Evolutionary conservation across 2,329 filamentous ascomycete species (phyloP), one percentile per base, ranked within the genome.

Genomic region (Colletotrichum tabaci): DNA sequence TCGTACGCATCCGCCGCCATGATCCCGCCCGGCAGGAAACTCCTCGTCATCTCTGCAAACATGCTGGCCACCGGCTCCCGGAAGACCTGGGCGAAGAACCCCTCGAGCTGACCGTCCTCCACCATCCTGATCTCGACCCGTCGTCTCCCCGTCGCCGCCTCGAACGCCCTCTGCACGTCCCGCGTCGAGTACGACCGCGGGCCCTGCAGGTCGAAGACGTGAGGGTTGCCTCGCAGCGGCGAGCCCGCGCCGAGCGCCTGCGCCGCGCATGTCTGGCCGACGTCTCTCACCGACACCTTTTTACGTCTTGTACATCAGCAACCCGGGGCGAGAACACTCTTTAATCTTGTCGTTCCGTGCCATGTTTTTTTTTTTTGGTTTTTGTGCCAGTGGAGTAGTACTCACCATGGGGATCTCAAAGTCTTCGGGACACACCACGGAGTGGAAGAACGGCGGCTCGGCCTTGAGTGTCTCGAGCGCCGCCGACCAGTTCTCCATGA

Each of bases 341-440:
- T 35, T 9, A 9, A 35, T 10, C 30, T 35, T 35, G 30, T 9
- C 30, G 30, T 9, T 35, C 30, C 30, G 30, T 35, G 30, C 30
- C 30, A 35, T 35, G 30, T 35, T 35, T 35, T 9, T 35, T 35
- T 30, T 30, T 30, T 30, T 30, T 30, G 3, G 3, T 30, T 30
- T 30, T 4, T 30, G n/a, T n/a, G 26, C 30, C 30, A 35, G 30
- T 35, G 30, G 30, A 35, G 9, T 2, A 35, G 30, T 2, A 66
- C 69, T 21, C 74, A 79, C 80, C 77, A 82, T 76, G 4, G 80
- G 80, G 0, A 82, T 75, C n/a, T 77, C 70, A 16, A 79, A 75
- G n/a, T 81, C 73, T 0, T 72, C 62, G 0, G 79, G 79, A 0
- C 77, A 75, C 7, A 80, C 53, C 21, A 70, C 67, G 0, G 79